phyloP scores from a whole-genome alignment of 148 eudicot species.

The Simmondsia chinensis region DNA sequence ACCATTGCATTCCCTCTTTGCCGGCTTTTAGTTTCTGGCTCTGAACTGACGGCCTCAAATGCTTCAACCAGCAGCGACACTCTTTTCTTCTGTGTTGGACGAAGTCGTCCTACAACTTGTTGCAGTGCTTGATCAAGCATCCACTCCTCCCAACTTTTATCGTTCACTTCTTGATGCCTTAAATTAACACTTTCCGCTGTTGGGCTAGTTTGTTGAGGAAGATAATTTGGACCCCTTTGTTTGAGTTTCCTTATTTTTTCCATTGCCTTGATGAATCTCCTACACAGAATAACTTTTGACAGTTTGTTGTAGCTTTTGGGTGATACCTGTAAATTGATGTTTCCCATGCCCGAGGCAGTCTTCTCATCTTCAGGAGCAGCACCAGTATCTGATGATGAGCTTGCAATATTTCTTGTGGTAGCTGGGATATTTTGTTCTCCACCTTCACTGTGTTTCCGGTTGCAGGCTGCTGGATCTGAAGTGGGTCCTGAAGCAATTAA shows the following conservation, averaged over 20 bases:
- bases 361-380: constrained; percentile 11
- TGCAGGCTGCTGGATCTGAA: constrained; percentile 19
- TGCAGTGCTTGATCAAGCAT: constrained; percentile 86
- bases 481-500: constrained; percentile 26
- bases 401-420: constrained; percentile 6
- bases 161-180: constrained; percentile 33
- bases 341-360: constrained; percentile 1
- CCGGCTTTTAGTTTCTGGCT: constrained; percentile 27
- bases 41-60: constrained; percentile 65
- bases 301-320: constrained; percentile 48
- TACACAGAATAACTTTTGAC: constrained; percentile 49
- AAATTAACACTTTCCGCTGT: constrained; percentile 32
- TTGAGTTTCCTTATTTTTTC: constrained; percentile 46
- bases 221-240: constrained; percentile 9
- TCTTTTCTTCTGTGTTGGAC: constrained; percentile 64
- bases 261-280: constrained; percentile 67
- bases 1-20: constrained; percentile 10
- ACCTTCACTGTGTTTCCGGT: constrained; percentile 7
- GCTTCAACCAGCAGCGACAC: constrained; percentile 78
- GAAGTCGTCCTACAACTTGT: constrained; percentile 41
- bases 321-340: constrained; percentile 8
- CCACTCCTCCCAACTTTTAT: constrained; percentile 71
- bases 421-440: constrained; percentile 5
- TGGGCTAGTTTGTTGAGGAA: constrained; percentile 7
- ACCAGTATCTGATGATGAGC: constrained; percentile 1